Percentiles rank a stretch among this genome's conserved stretches.
phyloP scores from a whole-genome alignment of 2,329 filamentous ascomycete genomes.

The Fusarium sp. region DNA sequence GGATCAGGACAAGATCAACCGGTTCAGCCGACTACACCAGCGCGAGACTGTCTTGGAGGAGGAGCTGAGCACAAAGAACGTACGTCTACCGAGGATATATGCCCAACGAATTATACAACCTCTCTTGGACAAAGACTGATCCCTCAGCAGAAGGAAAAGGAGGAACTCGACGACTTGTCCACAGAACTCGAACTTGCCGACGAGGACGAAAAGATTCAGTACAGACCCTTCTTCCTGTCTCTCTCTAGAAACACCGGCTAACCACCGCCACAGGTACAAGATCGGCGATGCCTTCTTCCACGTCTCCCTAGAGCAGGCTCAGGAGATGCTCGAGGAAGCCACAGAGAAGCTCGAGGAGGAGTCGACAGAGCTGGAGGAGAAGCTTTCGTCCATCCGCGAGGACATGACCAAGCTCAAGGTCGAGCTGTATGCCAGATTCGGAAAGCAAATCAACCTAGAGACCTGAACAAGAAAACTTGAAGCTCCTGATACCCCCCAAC shows the following conservation, averaged over 20 bases:
- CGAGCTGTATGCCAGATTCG: conserved; percentile 91
- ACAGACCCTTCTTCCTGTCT: conserved; percentile 50
- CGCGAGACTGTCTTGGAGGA: conserved; percentile 81
- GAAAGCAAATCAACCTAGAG: conserved; percentile 95
- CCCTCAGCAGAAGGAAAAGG: conserved; percentile 85
- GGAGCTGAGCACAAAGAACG: conserved; percentile 79
- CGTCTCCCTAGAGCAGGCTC: conserved; percentile 81
- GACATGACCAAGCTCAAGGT: conserved; percentile 93
- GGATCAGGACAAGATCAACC: conserved; percentile 99
- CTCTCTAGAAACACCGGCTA: conserved; percentile 6
- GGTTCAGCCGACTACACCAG: conserved; percentile 92
- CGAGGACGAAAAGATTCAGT: conserved; percentile 94
- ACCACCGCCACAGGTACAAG: conserved; percentile 73
- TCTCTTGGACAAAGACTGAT: conserved; percentile 33
- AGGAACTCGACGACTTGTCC: conserved; percentile 92
- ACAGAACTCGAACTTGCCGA: conserved; percentile 93
- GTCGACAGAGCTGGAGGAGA: conserved; percentile 77
- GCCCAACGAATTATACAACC: neutral
- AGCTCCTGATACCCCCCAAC: conserved; percentile 26
- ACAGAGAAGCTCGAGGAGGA: conserved; percentile 78
- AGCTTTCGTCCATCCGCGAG: conserved; percentile 75
- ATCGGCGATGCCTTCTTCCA: conserved; percentile 96
- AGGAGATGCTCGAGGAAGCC: conserved; percentile 79
- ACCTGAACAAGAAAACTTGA: conserved; percentile 60
- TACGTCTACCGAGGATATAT: conserved; percentile 53